phyloP scores from a whole-genome alignment of 1,284 basidiomycete genomes.

The Cryptococcus sp. region DNA sequence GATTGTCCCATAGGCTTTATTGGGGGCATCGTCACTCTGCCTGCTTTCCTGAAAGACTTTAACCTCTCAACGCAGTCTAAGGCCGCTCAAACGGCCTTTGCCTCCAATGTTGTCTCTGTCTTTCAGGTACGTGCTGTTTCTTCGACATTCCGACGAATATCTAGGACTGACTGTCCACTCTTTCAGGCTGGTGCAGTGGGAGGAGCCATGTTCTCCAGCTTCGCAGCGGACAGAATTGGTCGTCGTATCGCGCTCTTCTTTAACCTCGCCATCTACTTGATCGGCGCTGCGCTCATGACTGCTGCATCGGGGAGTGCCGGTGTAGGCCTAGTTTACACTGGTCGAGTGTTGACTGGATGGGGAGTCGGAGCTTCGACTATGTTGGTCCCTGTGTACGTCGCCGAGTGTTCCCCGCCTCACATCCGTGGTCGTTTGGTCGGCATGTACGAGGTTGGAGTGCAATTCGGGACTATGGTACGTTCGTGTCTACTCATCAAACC shows the following conservation, averaged over 20 bases:
- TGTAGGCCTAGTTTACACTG: constrained; percentile 36
- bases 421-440: constrained; percentile 47
- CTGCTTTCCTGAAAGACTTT: constrained; percentile 18
- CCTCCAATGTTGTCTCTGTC: constrained; percentile 15
- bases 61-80: constrained; percentile 2
- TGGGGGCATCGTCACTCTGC: constrained; percentile 18
- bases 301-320: constrained; percentile 27
- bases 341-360: constrained; percentile 50
- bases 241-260: constrained; percentile 13
- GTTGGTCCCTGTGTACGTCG: constrained; percentile 49
- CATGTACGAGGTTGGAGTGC: constrained; percentile 57
- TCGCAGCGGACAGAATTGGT: not conserved
- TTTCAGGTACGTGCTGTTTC: too few species aligned
- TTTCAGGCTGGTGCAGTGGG: too few species aligned
- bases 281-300: constrained; percentile 49
- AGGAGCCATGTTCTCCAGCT: too few species aligned
- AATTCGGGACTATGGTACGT: constrained; percentile 52
- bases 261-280: constrained; percentile 41
- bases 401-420: constrained; percentile 52
- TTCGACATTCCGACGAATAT: too few species aligned
- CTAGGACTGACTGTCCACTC: too few species aligned
- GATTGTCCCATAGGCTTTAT: not conserved
- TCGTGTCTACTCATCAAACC: too few species aligned
- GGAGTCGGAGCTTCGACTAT: constrained; percentile 43
- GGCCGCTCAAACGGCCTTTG: constrained; percentile 9